Percentiles rank a stretch among this genome's conserved stretches.
These are phyloP conservation scores for Anacardium occidentale DNA, from an alignment of 345 rosid genomes.

Conservation along the genomic window DNA sequence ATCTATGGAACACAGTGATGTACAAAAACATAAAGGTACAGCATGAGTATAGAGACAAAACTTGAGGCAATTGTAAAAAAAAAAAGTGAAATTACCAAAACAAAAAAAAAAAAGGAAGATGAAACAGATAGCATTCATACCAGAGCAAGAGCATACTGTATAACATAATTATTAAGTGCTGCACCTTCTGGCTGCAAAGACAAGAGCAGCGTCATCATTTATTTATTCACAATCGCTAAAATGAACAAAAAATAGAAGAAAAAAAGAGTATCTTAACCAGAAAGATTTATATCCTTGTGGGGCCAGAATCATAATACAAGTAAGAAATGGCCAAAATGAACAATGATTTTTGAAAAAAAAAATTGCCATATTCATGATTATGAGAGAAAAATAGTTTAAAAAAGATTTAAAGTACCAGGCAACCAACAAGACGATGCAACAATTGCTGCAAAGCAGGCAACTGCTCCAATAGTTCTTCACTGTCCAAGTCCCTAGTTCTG, in stretches of 20 bases:
- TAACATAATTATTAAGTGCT: conserved; percentile 75
- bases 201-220: conserved; percentile 9
- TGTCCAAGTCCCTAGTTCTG: conserved; percentile 80
- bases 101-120: background rate
- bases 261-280: conserved; percentile 3
- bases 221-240: conserved; percentile 12
- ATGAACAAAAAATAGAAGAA: background rate
- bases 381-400: conserved; percentile 6
- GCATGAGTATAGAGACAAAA: background rate
- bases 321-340: conserved; percentile 5
- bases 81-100: background rate
- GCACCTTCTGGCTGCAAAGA: conserved; percentile 95
- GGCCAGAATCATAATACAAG: conserved; percentile 3
- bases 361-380: background rate
- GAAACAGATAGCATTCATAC: conserved; percentile 33
- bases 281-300: background rate
- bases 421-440: conserved; percentile 88
- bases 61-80: background rate
- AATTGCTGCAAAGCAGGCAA: conserved; percentile 88
- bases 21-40: background rate
- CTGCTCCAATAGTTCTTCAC: conserved; percentile 85
- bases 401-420: conserved; percentile 57
- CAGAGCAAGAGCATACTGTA: conserved; percentile 96
- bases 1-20: background rate
- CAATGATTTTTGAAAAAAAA: background rate